A percentile compares a stretch with the other conserved stretches of the same genome.
Evolutionary conservation across 768 basidiomycete species (phyloP).

Genomic region (Suillus hirtellus): DNA sequence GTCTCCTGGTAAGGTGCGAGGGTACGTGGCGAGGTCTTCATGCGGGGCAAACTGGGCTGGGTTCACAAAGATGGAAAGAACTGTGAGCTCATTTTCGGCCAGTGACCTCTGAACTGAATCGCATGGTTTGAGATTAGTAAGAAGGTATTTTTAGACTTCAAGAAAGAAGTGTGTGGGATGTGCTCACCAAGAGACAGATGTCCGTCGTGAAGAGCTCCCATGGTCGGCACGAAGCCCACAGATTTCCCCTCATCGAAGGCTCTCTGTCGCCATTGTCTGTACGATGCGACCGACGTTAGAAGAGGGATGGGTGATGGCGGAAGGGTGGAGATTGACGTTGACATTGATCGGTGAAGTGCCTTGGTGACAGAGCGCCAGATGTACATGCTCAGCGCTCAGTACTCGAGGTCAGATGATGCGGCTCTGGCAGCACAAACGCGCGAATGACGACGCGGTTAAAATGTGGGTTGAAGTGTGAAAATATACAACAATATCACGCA

Average conservation of each 20-base stretch:
- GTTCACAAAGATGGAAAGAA: constrained; percentile 97
- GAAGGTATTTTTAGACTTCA: not conserved
- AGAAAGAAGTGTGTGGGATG: constrained; percentile 23
- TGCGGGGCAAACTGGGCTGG: constrained; percentile 96
- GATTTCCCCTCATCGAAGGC: constrained; percentile 59
- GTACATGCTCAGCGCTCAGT: not conserved
- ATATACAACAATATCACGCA: too few species aligned
- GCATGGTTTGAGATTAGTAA: constrained; percentile 4
- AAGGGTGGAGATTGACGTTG: constrained; percentile 24
- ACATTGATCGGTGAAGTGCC: constrained; percentile 12
- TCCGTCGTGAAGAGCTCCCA: constrained; percentile 95
- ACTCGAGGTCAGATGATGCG: too few species aligned
- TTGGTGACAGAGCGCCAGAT: constrained; percentile 15
- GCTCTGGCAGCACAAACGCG: too few species aligned
- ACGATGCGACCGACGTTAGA: constrained; percentile 60
- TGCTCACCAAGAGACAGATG: constrained; percentile 85
- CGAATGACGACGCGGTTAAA: too few species aligned
- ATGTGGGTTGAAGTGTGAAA: too few species aligned
- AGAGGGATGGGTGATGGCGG: constrained; percentile 41
- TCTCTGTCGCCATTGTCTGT: constrained; percentile 71
- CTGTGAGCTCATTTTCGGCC: constrained; percentile 76
- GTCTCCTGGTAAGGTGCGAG: constrained; percentile 80
- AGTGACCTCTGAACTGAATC: constrained; percentile 74
- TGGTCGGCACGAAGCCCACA: constrained; percentile 96
- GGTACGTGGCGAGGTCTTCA: constrained; percentile 91